Evolutionary conservation across 2,329 filamentous ascomycete species (phyloP).

Genomic region (Phyllachora maydis): DNA sequence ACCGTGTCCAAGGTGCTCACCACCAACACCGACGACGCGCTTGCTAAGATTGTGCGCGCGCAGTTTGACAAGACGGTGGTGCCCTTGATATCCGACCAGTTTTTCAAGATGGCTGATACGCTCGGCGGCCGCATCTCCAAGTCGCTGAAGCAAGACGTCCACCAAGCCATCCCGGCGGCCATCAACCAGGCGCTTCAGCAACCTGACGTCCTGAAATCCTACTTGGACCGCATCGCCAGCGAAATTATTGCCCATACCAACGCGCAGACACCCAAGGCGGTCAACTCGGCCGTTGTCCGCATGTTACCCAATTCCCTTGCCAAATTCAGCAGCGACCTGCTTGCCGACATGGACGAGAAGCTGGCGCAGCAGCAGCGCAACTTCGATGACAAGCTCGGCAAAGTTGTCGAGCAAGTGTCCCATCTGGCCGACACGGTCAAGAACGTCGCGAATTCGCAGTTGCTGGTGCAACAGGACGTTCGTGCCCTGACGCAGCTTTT

Average conservation of each 20-base stretch:
- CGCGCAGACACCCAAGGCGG: constrained; percentile 34
- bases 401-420: constrained; percentile 46
- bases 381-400: constrained; percentile 46
- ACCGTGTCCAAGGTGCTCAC: constrained; percentile 39
- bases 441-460: constrained; percentile 47
- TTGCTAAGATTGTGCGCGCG: constrained; percentile 20
- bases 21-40: constrained; percentile 46
- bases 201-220: constrained; percentile 48
- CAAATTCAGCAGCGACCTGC: constrained; percentile 43
- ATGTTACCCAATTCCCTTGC: constrained; percentile 51
- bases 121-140: too few species aligned
- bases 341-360: constrained; percentile 26
- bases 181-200: constrained; percentile 51
- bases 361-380: constrained; percentile 27
- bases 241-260: constrained; percentile 41
- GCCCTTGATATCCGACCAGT: too few species aligned
- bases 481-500: constrained; percentile 17
- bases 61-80: too few species aligned
- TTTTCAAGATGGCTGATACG: too few species aligned
- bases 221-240: constrained; percentile 52
- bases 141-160: too few species aligned
- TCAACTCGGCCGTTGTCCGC: too few species aligned
- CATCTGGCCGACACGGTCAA: constrained; percentile 48
- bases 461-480: constrained; percentile 45
- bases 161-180: constrained; percentile 44